phyloP scores from a whole-genome alignment of 345 rosid genomes.

The Viola odorata region DNA sequence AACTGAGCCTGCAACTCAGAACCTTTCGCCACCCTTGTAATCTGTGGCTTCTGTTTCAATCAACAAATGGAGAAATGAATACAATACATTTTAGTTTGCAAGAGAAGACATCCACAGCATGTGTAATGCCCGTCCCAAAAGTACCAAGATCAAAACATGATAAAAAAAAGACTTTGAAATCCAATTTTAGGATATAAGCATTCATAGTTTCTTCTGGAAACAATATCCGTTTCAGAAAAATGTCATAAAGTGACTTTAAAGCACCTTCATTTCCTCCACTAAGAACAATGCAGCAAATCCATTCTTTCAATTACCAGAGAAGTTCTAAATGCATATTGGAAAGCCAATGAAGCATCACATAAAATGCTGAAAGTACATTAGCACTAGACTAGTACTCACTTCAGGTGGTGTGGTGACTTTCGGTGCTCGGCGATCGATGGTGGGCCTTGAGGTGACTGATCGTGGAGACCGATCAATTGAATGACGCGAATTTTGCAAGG shows the following conservation, averaged over 20 bases:
- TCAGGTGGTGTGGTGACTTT: constrained; percentile 63
- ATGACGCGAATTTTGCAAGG: constrained; percentile 52
- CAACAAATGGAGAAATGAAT: constrained; percentile 2
- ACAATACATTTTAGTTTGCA: not conserved
- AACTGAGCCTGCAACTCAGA: constrained; percentile 60
- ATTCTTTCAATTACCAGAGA: not conserved
- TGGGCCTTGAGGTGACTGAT: constrained; percentile 55
- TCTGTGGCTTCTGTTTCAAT: constrained; percentile 50
- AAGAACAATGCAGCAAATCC: not conserved
- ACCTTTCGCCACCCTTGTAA: constrained; percentile 43
- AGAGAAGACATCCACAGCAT: not conserved
- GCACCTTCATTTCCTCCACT: not conserved
- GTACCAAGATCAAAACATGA: not conserved
- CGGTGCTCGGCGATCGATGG: constrained; percentile 57
- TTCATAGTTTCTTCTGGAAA: not conserved
- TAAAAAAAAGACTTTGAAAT: not conserved
- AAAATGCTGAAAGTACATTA: not conserved
- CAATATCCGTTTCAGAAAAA: no score
- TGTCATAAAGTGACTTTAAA: not conserved
- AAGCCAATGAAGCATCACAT: constrained; percentile 5
- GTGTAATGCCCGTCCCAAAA: not conserved
- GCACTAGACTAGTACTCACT: constrained; percentile 35
- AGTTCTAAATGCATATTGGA: not conserved
- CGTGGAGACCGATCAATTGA: constrained; percentile 70
- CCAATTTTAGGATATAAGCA: not conserved